These are phyloP conservation scores for Theobroma grandiflorum DNA, from an alignment of 441 rosid genomes.

Conservation along the genomic window DNA sequence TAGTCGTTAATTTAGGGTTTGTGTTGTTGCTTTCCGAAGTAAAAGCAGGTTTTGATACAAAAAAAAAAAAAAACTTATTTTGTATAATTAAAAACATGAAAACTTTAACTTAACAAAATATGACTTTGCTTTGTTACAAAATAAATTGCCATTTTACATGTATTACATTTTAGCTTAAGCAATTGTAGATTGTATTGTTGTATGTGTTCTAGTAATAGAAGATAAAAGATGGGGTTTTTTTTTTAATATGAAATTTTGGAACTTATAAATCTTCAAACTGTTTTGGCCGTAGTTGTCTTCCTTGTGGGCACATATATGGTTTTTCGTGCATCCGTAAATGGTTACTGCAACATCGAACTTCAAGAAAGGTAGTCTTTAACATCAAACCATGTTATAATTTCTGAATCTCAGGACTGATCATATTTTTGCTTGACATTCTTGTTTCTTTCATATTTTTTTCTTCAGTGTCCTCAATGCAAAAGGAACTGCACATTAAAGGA, in stretches of 20 bases:
- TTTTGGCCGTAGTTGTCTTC: slow-evolving; percentile 71
- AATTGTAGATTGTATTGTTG: neutral
- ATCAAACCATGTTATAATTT: slow-evolving; percentile 12
- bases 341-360: slow-evolving; percentile 61
- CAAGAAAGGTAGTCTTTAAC: slow-evolving; percentile 59
- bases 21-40: no score
- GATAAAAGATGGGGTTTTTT: neutral
- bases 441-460: neutral
- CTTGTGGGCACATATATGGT: slow-evolving; percentile 93
- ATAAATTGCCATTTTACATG: neutral
- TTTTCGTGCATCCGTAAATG: slow-evolving; percentile 78
- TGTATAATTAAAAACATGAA: neutral
- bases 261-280: neutral
- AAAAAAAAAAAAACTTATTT: neutral
- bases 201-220: neutral
- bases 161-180: neutral
- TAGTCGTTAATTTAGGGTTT: neutral
- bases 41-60: no score
- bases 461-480: slow-evolving; percentile 92
- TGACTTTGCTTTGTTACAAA: neutral
- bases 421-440: neutral
- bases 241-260: neutral
- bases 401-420: neutral
- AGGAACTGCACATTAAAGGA: slow-evolving; percentile 59
- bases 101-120: neutral